These are phyloP conservation scores for Diaporthe australafricana DNA, from an alignment of 2,329 filamentous ascomycete genomes.

Conservation along the genomic window DNA sequence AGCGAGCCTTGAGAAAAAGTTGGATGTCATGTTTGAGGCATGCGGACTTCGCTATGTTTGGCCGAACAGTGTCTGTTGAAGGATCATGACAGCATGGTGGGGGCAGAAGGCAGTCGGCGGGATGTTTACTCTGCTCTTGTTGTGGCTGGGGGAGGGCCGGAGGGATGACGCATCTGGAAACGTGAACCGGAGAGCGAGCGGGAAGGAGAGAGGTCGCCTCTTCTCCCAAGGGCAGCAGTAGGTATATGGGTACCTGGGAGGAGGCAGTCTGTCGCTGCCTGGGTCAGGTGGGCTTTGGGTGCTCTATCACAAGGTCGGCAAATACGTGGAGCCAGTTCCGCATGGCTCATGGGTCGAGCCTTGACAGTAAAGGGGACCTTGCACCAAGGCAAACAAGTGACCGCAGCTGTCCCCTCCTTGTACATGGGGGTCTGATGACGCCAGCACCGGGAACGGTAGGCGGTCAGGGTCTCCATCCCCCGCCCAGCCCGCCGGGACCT, in stretches of 20 bases:
- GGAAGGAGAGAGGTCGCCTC: not conserved
- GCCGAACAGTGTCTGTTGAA: not conserved
- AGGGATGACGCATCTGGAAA: not conserved
- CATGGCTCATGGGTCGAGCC: not conserved
- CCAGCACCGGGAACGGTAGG: slow-evolving; percentile 23
- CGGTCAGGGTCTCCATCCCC: slow-evolving; percentile 10
- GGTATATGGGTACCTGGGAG: not conserved
- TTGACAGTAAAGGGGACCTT: not conserved
- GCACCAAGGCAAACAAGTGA: slow-evolving; percentile 9
- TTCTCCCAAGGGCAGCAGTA: not conserved
- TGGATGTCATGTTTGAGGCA: slow-evolving; percentile 55
- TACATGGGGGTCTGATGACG: slow-evolving; percentile 26
- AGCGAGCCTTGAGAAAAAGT: slow-evolving; percentile 59
- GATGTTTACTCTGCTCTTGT: slow-evolving; percentile 9
- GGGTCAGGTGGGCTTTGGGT: slow-evolving; percentile 16
- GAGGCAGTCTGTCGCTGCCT: slow-evolving; percentile 11
- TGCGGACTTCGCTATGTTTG: slow-evolving; percentile 23
- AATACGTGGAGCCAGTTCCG: not conserved
- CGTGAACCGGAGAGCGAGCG: not conserved
- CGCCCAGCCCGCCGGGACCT: not conserved
- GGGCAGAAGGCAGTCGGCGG: not conserved
- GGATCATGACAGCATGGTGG: slow-evolving; percentile 35
- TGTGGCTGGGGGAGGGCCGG: not conserved
- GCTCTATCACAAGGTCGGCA: slow-evolving; percentile 24
- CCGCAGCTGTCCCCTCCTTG: slow-evolving; percentile 5